These are phyloP conservation scores for Liriodendron chinense DNA, from an alignment of 164 flowering plant species.

Conservation along the genomic window DNA sequence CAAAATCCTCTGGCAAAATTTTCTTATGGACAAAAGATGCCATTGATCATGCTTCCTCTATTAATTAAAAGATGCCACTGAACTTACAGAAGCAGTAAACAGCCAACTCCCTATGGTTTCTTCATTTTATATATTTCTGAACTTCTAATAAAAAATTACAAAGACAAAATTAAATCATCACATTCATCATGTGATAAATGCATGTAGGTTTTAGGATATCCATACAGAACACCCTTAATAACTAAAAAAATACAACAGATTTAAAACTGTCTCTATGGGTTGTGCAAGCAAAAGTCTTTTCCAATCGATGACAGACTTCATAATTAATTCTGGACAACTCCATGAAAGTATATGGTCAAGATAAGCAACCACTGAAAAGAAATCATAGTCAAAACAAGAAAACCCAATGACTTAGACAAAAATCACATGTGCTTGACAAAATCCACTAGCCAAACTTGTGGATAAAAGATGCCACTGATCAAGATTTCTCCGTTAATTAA, in stretches of 20 bases:
- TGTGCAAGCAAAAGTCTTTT: conserved; percentile 89
- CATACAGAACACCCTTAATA: too few relatives aligned
- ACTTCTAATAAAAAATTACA: not conserved
- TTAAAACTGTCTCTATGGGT: conserved; percentile 49
- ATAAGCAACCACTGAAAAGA: not conserved
- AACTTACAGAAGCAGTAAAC: too few relatives aligned
- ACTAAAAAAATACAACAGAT: too few relatives aligned
- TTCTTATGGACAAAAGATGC: too few relatives aligned
- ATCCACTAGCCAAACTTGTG: not conserved
- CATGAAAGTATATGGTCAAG: conserved; percentile 24
- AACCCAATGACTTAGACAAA: too few relatives aligned
- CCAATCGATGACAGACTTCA: conserved; percentile 99
- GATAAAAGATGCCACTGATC: too few relatives aligned
- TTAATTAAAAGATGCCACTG: too few relatives aligned
- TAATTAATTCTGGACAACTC: conserved; percentile 83
- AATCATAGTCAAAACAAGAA: not conserved
- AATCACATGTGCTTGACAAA: not conserved
- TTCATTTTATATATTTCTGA: not conserved
- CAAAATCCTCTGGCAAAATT: too few relatives aligned
- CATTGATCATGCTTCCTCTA: too few relatives aligned
- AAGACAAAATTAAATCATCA: not conserved
- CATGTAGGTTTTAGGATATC: not conserved
- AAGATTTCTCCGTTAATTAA: too few relatives aligned
- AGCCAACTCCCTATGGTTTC: too few relatives aligned
- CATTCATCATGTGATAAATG: not conserved